These are phyloP conservation scores for Pythium sp. DNA, from an alignment of 352 stramenopile genomes.

Conservation along the genomic window DNA sequence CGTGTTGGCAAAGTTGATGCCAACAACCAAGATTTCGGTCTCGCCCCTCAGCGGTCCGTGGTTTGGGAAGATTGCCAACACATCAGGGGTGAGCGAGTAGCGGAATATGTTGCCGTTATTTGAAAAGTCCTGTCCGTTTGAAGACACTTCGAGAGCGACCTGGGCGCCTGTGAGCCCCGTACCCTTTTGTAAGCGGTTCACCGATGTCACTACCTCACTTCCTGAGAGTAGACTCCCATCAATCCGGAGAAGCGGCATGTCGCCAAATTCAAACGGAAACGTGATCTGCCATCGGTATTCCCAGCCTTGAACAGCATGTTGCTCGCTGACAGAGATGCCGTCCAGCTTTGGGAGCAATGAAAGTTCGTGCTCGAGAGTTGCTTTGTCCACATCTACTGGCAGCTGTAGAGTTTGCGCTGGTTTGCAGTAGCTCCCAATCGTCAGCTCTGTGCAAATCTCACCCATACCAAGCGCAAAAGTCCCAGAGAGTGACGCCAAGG, in stretches of 20 bases:
- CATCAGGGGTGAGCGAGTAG: constrained; percentile 64
- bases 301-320: constrained; percentile 19
- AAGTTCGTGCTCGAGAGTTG: constrained; percentile 51
- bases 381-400: constrained; percentile 39
- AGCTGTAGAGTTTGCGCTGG: constrained; percentile 39
- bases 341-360: constrained; percentile 55
- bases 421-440: constrained; percentile 43
- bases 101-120: constrained; percentile 50
- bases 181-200: constrained; percentile 31
- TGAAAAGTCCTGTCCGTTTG: constrained; percentile 81
- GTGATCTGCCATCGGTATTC: constrained; percentile 47
- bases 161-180: constrained; percentile 43
- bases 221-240: constrained; percentile 13
- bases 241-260: constrained; percentile 28
- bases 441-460: constrained; percentile 50
- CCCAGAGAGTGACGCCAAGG: constrained; percentile 35
- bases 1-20: constrained; percentile 74
- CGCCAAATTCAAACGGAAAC: constrained; percentile 34
- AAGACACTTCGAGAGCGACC: constrained; percentile 86
- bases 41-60: constrained; percentile 78
- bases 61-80: constrained; percentile 54
- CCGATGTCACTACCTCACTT: constrained; percentile 11
- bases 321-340: constrained; percentile 45
- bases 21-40: constrained; percentile 78
- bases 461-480: constrained; percentile 65